These are phyloP conservation scores for Backusella circina DNA, from an alignment of 192 early-diverging fungal genomes.

Conservation along the genomic window DNA sequence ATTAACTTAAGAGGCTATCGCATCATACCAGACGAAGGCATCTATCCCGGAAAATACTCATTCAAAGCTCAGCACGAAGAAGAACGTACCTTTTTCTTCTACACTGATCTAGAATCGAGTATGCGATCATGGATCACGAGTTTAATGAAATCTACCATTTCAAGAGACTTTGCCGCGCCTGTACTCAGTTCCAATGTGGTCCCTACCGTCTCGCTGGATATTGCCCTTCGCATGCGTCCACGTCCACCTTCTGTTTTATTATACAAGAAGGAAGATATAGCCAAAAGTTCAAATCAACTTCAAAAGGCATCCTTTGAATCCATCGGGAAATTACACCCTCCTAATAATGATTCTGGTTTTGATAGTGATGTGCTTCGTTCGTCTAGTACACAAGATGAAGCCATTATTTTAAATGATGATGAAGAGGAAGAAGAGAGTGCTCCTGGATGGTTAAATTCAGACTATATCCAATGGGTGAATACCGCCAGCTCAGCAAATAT, in stretches of 20 bases:
- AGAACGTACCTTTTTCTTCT: slow-evolving; percentile 56
- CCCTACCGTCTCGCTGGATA: slow-evolving; percentile 46
- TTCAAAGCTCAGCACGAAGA: slow-evolving; percentile 57
- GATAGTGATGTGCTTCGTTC: not conserved
- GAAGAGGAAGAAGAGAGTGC: slow-evolving; percentile 17
- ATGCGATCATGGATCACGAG: slow-evolving; percentile 56
- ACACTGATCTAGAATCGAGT: slow-evolving; percentile 44
- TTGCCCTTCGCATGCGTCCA: slow-evolving; percentile 47
- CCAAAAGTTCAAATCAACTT: not conserved
- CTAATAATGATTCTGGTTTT: slow-evolving; percentile 15
- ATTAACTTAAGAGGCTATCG: slow-evolving; percentile 60
- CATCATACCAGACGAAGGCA: slow-evolving; percentile 53
- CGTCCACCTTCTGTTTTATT: slow-evolving; percentile 42
- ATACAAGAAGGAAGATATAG: slow-evolving; percentile 7
- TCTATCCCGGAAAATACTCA: slow-evolving; percentile 56
- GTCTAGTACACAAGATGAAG: not conserved
- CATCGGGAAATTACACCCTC: not conserved
- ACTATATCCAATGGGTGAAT: slow-evolving; percentile 51
- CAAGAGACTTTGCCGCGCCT: slow-evolving; percentile 47
- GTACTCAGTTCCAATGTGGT: slow-evolving; percentile 55
- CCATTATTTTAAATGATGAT: slow-evolving; percentile 4
- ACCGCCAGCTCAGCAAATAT: slow-evolving; percentile 23
- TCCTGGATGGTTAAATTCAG: slow-evolving; percentile 25
- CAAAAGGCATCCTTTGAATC: not conserved
- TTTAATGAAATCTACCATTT: slow-evolving; percentile 61